Conservation (phyloP, 2,329 filamentous ascomycete species). For the Calonectria hawksworthii region DNA sequence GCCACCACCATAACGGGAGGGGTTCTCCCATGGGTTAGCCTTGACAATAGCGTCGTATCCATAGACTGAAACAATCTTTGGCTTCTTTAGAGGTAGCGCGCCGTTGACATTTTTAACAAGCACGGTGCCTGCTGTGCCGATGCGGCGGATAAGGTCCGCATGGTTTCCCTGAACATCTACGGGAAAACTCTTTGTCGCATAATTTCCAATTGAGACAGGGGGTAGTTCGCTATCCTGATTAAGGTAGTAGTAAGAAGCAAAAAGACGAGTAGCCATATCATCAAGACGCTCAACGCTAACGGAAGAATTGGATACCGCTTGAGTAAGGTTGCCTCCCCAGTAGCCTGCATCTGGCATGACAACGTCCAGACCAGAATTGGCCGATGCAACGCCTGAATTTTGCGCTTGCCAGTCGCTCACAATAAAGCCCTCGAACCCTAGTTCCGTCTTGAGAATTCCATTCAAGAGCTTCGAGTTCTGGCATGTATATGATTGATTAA, state of each 20-base stretch:
- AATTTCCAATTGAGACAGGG: slow-evolving; percentile 73
- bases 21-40: slow-evolving; percentile 66
- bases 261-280: slow-evolving; percentile 91
- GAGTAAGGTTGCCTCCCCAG: slow-evolving; percentile 90
- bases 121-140: slow-evolving; percentile 85
- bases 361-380: slow-evolving; percentile 85
- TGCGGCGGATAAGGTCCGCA: slow-evolving; percentile 77
- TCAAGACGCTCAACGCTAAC: slow-evolving; percentile 89
- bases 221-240: slow-evolving; percentile 65
- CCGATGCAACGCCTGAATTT: slow-evolving; percentile 75
- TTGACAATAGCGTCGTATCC: slow-evolving; percentile 90
- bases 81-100: slow-evolving; percentile 80
- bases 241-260: slow-evolving; percentile 78
- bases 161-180: slow-evolving; percentile 87
- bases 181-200: slow-evolving; percentile 75
- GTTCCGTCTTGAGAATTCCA: slow-evolving; percentile 81
- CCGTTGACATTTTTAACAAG: slow-evolving; percentile 85
- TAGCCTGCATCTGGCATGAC: slow-evolving; percentile 85
- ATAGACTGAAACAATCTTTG: slow-evolving; percentile 83
- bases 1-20: slow-evolving; percentile 80
- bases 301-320: slow-evolving; percentile 90
- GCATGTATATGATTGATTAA: slow-evolving; percentile 86
- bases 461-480: slow-evolving; percentile 85
- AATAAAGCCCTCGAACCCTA: slow-evolving; percentile 86
- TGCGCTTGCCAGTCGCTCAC: slow-evolving; percentile 87